phyloP scores from a whole-genome alignment of 2,329 filamentous ascomycete species.

The Botrytis fragariae region DNA sequence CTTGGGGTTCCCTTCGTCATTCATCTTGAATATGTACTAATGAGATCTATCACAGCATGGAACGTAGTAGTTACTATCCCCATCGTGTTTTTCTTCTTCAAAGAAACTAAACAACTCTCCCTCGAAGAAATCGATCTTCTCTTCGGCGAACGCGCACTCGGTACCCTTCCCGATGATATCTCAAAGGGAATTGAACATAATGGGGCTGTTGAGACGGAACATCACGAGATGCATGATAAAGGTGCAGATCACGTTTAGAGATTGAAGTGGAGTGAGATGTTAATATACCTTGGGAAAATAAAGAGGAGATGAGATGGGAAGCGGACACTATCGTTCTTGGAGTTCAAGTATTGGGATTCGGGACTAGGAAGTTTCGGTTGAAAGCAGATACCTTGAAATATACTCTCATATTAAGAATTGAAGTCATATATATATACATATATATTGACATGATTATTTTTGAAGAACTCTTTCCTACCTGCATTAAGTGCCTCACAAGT shows the following conservation, averaged over 20 bases:
- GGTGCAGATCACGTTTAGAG: conserved; percentile 11
- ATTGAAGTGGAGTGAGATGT: not conserved
- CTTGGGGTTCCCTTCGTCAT: not conserved
- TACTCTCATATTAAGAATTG: not conserved
- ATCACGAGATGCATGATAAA: conserved; percentile 19
- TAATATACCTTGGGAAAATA: not conserved
- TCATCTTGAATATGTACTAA: not conserved
- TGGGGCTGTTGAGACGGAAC: conserved; percentile 3
- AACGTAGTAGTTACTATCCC: conserved; percentile 39
- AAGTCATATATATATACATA: not conserved
- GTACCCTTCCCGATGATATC: conserved; percentile 46
- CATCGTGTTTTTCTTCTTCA: conserved; percentile 38
- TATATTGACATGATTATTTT: not conserved
- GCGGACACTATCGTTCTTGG: not conserved
- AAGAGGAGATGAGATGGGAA: not conserved
- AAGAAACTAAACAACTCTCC: conserved; percentile 36
- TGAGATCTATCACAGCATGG: conserved; percentile 21
- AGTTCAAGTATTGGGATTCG: not conserved
- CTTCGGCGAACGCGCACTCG: conserved; percentile 42
- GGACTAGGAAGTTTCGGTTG: not conserved
- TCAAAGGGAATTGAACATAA: conserved; percentile 31
- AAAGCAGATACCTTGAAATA: not conserved
- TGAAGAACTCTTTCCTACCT: not conserved
- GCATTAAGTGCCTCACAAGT: not conserved
- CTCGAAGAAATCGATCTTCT: conserved; percentile 39